Base-by-base conservation (phyloP, 139 green algal species). In the Chlorella sp. region DNA sequence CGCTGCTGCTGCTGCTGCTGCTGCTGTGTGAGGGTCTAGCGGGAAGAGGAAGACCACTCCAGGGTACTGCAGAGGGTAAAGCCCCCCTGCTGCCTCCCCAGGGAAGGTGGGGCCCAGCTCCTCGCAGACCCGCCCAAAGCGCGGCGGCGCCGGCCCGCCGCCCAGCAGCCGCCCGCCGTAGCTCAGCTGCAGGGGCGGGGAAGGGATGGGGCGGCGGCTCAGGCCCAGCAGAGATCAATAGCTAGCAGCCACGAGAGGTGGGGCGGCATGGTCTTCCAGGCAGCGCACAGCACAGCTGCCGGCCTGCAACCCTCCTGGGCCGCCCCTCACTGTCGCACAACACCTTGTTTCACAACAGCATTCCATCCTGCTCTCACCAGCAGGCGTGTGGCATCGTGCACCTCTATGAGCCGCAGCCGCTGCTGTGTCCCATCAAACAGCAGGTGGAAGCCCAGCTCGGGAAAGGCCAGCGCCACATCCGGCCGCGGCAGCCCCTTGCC, bases 371-470 rank as follows among this genome's bases (percentile, higher is more conserved):
- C 21, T 1, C 69, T 71, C 55, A 92, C 84, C 89, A 92, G 87
- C 36, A 93, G 32, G 28, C 88, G 74, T 16, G 89, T 85, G 16
- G 86, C 26, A 44, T 94, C 91, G 62, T 89, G 89, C 1, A 94
- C 82, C 63, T 94, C 90, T 18, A 94, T 84, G 9, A 94, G 74
- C 15, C 88, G 75, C 80, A 94, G 87, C 13, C 88, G 82, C 83
- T 94, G 91, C n/a, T 67, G 85, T 6, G 15, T 56, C 0, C 86
- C 64, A 21, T 94, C 88, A 65, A 94, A 94, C 9, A 86, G 63
- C 28, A 94, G 79, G 51, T 93, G 90, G 41, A 94, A 82, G 21
- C 91, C 91, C 36, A 88, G 81, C 76, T 92, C 81, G 20, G 91
- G 90, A 16, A 94, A 88, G 60, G 69, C 86, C 1, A 94, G 30